Evolutionary conservation across 169 alveolate genomes (phyloP), one percentile per base, ranked within the genome.

Genomic region (Toxoplasma gondii): DNA sequence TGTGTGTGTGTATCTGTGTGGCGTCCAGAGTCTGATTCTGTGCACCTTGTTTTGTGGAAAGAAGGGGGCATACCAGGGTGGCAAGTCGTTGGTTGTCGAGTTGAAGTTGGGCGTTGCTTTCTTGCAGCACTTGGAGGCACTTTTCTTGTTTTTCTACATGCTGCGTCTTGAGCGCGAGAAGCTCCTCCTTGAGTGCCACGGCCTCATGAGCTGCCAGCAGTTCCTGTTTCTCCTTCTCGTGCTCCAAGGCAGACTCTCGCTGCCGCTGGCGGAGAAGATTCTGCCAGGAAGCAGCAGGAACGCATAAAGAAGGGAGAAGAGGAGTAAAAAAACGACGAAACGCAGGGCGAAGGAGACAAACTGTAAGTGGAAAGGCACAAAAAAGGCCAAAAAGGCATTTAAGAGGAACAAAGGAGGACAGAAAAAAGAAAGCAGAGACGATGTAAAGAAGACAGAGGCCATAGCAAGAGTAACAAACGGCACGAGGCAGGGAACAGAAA

Each of bases 161-260:
- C 84, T 74, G 84, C 43, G 44, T 36, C 43, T 74, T 74, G 49
- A 74, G 44, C 84, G 10, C 45, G 39, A 74, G 43, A 7, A 74
- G 84, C 84, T 74, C 84, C 84, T 74, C 84, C 84, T 74, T 74
- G 39, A 74, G 84, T 44, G 84, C 84, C 38, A 74, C 39, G 44
- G 84, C 84, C 43, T 74, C 84, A 2, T n/a, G 39, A 1, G 84
- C 84, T 16, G 84, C 84, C 39, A 74, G 84, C 84, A 74, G 49
- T 24, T 74, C 84, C 84, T 74, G 84, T 44, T 19, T 41, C 84
- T 74, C 45, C 84, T 74, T 74, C 84, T 74, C 84, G 49, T 74
- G 84, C 43, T 74, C 84, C 9, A 74, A 27, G 10, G 84, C 84
- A 1, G 49, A 12, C 27, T 74, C 84, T 44, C 84, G 84, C 44